These are phyloP conservation scores for Nicotiana otophora DNA, from an alignment of 257 asterid species.

Conservation along the genomic window DNA sequence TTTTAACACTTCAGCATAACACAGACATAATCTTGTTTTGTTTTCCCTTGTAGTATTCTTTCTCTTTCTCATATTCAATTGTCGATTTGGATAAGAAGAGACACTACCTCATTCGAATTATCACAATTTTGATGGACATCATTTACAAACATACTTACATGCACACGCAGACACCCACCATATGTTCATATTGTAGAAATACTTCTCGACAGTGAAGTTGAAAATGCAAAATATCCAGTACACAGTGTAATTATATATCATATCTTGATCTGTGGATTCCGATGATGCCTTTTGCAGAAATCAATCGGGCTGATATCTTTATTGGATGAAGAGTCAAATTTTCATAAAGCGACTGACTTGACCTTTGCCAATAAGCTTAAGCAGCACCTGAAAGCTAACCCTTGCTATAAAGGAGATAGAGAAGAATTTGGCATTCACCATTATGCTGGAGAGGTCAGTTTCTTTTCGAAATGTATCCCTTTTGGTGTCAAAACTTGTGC, in stretches of 20 bases:
- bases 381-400: conserved; percentile 57
- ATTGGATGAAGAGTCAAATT: conserved; percentile 77
- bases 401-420: conserved; percentile 62
- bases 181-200: neutral
- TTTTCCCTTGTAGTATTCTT: neutral
- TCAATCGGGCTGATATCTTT: conserved; percentile 74
- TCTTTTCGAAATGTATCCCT: conserved; percentile 13
- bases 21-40: neutral
- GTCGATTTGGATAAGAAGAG: neutral
- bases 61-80: neutral
- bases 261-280: neutral
- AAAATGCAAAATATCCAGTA: neutral
- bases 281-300: conserved; percentile 42
- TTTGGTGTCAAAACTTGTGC: neutral
- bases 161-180: neutral
- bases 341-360: conserved; percentile 67
- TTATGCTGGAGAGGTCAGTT: conserved; percentile 90
- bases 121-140: neutral
- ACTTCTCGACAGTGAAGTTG: neutral
- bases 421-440: conserved; percentile 60
- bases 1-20: neutral
- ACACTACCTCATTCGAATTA: neutral
- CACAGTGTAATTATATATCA: neutral
- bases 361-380: conserved; percentile 63
- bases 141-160: neutral